A percentile compares a stretch with the other conserved stretches of the same genome.
phyloP scores from a whole-genome alignment of 225 moss, liverwort and hornwort species.

The Neckera pumila region DNA sequence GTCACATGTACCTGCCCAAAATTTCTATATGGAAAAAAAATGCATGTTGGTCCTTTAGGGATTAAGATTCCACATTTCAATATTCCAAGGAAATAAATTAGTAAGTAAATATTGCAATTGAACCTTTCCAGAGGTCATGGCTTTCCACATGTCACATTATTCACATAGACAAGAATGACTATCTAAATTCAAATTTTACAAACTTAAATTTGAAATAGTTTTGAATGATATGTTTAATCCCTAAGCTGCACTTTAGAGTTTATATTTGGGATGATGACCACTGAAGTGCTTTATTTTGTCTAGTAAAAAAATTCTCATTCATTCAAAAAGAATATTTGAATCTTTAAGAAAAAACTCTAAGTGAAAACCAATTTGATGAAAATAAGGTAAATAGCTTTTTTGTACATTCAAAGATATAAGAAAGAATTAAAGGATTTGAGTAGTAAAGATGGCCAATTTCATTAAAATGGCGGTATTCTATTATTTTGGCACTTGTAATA shows the following conservation, averaged over 20 bases:
- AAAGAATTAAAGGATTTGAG: background rate
- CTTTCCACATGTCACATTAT: fast-evolving
- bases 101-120: background rate
- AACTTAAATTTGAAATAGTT: background rate
- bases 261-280: background rate
- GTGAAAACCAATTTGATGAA: background rate
- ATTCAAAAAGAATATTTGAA: background rate
- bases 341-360: background rate
- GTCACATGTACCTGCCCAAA: too few species aligned
- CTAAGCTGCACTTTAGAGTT: background rate
- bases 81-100: background rate
- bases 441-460: too few species aligned
- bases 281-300: background rate
- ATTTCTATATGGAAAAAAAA: too few species aligned
- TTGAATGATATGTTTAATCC: background rate
- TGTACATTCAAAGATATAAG: background rate
- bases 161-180: background rate
- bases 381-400: background rate
- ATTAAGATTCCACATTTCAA: too few species aligned
- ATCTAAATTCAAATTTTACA: background rate
- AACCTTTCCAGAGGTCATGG: fast-evolving
- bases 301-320: background rate
- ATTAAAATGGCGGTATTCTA: too few species aligned
- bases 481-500: too few species aligned
- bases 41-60: too few species aligned